These are phyloP conservation scores for Salix brachista DNA, from an alignment of 345 rosid genomes.

Conservation along the genomic window DNA sequence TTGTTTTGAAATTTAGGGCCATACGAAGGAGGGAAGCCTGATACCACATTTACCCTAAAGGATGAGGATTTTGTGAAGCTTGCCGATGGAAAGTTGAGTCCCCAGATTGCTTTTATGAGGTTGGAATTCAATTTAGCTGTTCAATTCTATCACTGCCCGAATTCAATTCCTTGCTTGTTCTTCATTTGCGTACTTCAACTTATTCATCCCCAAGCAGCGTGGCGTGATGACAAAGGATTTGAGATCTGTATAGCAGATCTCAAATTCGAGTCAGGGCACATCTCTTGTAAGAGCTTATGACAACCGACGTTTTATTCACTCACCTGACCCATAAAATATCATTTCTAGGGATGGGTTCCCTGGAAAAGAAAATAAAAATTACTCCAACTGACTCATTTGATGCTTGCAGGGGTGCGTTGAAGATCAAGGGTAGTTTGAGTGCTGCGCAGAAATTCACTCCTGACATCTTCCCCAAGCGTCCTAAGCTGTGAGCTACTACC, in stretches of 20 bases:
- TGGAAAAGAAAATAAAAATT: no score
- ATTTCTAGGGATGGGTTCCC: accelerated
- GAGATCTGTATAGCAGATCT: no score
- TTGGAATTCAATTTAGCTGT: conserved; percentile 5
- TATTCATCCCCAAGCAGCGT: background rate
- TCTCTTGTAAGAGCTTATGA: accelerated
- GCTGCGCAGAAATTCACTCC: conserved; percentile 97
- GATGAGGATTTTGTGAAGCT: conserved; percentile 93
- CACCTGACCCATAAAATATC: no score
- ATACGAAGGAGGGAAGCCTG: conserved; percentile 86
- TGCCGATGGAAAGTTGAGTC: conserved; percentile 86
- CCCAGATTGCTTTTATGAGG: conserved; percentile 96
- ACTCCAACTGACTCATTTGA: background rate
- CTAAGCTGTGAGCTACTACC: conserved; percentile 63
- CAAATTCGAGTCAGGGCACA: no score
- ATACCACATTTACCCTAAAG: conserved; percentile 75
- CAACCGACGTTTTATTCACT: accelerated
- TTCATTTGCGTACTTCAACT: background rate
- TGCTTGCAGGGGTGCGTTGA: conserved; percentile 78
- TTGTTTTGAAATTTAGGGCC: conserved; percentile 38
- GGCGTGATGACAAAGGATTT: no score
- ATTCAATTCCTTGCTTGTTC: background rate
- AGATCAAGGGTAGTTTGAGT: conserved; percentile 89
- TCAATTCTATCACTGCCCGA: background rate
- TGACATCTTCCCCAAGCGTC: conserved; percentile 90